These are phyloP conservation scores for Petasospora rhodanensis DNA, from an alignment of 1,139 yeast genomes.

Conservation along the genomic window DNA sequence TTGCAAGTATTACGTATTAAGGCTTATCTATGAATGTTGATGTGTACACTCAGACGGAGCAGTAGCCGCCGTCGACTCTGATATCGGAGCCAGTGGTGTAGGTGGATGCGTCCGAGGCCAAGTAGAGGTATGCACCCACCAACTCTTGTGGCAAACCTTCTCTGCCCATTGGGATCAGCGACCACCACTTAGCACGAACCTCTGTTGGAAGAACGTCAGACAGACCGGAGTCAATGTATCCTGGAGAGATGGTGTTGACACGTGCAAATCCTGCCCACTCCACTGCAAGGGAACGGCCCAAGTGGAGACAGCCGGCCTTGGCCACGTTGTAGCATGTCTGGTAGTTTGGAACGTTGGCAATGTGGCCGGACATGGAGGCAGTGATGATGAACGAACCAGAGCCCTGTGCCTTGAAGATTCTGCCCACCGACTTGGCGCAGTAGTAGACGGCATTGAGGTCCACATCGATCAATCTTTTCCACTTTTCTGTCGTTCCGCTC, in stretches of 20 bases:
- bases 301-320: slow-evolving; percentile 79
- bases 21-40: too few species aligned
- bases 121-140: slow-evolving; percentile 80
- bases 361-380: slow-evolving; percentile 88
- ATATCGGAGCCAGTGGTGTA: slow-evolving; percentile 83
- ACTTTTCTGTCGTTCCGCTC: slow-evolving; percentile 45
- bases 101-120: slow-evolving; percentile 84
- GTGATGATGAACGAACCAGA: slow-evolving; percentile 77
- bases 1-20: too few species aligned
- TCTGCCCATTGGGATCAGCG: slow-evolving; percentile 77
- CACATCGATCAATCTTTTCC: slow-evolving; percentile 66
- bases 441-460: slow-evolving; percentile 76
- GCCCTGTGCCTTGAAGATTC: slow-evolving; percentile 64
- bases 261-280: slow-evolving; percentile 91
- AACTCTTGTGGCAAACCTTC: slow-evolving; percentile 75
- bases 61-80: slow-evolving; percentile 83
- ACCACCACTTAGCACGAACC: slow-evolving; percentile 59
- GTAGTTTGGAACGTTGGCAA: slow-evolving; percentile 82
- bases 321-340: slow-evolving; percentile 91
- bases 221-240: slow-evolving; percentile 73
- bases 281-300: slow-evolving; percentile 78
- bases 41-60: slow-evolving; percentile 8
- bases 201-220: slow-evolving; percentile 54
- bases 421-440: slow-evolving; percentile 69
- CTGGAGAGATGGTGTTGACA: slow-evolving; percentile 82